Evolutionary conservation across 129 eudicot genomes (phyloP), one percentile per base, ranked within the genome.

Genomic region (Tanacetum coccineum): DNA sequence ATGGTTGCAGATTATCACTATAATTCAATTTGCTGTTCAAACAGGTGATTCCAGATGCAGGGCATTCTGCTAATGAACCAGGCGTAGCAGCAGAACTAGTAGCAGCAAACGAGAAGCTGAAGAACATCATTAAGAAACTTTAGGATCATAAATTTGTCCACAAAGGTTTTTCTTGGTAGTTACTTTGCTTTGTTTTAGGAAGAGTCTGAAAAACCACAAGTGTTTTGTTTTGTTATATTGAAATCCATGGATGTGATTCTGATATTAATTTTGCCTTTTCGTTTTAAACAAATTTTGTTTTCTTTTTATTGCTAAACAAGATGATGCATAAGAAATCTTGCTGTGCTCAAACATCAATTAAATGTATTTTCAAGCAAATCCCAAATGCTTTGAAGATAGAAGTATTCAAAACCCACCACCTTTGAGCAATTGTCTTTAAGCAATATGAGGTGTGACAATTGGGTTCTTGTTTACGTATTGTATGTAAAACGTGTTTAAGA

Each of bases 51-150:
- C 53, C 83, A 25, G 83, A 87, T 81, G 95, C 99, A 1, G 99
- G 97, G 36, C 99, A 94, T 74, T 94, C 99, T 17, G 99, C 99
- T 66, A 84, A 89, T 73, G 99, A 93, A 73, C 90, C 95, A 21
- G 92, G 92, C 67, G 81, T 68, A 69, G 74, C 99, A 11, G 84
- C 85, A 25, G 86, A 93, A 82, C 99, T 93, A 58, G 99, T 93
- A 39, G 96, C 96, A 67, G 99, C 96, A 59, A 93, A 87, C 53
- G 95, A 93, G 83, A 89, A 79, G 81, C 68, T 87, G 71, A 90
- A 90, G 74, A 68, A 52, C 70, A 73, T 87, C 40, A 72, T 74
- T 78, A 76, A 48, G 76, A 78, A 46, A 60, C 64, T 22, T 70
- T 21, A 22, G 18, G 19, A 14, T 40, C 64, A 50, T 4, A 62